Conservation (phyloP, 768 basidiomycete genomes). For the Serendipita indica region DNA sequence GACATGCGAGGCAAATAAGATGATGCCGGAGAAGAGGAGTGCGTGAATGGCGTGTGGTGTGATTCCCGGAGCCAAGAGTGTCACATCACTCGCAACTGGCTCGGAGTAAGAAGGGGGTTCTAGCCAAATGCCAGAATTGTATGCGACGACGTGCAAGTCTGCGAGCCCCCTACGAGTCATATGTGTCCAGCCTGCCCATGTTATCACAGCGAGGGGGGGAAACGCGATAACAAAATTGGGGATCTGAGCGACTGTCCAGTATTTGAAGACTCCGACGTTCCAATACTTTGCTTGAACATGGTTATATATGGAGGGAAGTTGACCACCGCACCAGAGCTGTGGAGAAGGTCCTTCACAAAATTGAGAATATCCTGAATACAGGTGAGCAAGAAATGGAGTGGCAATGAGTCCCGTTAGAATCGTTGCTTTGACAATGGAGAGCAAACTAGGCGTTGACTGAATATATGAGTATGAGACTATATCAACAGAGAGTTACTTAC, state of each 20-base stretch:
- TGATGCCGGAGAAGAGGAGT: constrained; percentile 38
- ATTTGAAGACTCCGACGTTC: constrained; percentile 70
- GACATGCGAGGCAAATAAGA: constrained; percentile 69
- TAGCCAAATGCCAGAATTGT: neutral
- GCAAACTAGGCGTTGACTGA: constrained; percentile 23
- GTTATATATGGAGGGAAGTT: constrained; percentile 59
- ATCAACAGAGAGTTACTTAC: constrained; percentile 12
- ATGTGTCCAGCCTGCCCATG: constrained; percentile 24
- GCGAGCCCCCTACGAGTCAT: constrained; percentile 14
- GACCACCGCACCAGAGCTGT: constrained; percentile 48
- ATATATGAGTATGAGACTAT: constrained; percentile 6
- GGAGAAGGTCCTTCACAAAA: constrained; percentile 39
- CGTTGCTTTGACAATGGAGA: constrained; percentile 24
- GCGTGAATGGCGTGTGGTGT: constrained; percentile 68
- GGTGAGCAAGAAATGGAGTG: constrained; percentile 57
- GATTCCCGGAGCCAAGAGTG: too few species aligned
- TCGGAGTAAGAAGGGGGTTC: constrained; percentile 13
- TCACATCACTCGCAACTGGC: constrained; percentile 27
- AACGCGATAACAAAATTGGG: constrained; percentile 77
- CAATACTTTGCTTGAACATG: constrained; percentile 78
- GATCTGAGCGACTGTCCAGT: constrained; percentile 70
- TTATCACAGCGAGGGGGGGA: constrained; percentile 47
- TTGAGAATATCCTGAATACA: constrained; percentile 43
- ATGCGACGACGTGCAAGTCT: neutral
- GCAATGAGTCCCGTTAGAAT: constrained; percentile 35